A percentile compares a stretch with the other conserved stretches of the same genome.
These are phyloP conservation scores for Colletotrichum brevisporum DNA, from an alignment of 2,329 filamentous ascomycete species.

Conservation along the genomic window DNA sequence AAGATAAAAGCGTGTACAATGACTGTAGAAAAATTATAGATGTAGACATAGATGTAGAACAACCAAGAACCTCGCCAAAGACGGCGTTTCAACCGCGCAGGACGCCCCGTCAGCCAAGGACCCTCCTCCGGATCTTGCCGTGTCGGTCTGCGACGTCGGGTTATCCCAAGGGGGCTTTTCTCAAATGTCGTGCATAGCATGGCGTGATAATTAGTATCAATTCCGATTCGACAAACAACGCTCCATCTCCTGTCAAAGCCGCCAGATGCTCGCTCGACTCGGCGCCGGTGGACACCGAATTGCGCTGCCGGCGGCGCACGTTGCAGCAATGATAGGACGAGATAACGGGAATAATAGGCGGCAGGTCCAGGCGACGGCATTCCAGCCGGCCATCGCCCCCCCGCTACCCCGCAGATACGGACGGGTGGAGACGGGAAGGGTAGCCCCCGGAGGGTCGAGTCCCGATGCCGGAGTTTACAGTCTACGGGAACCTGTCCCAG, in stretches of 20 bases:
- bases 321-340: neutral
- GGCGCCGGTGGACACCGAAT: neutral
- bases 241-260: too few relatives aligned
- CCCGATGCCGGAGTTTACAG: conserved; percentile 26
- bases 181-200: too few relatives aligned
- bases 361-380: conserved; percentile 10
- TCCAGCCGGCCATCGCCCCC: neutral
- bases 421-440: neutral
- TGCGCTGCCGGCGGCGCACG: neutral
- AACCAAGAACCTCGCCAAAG: neutral
- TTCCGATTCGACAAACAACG: too few relatives aligned
- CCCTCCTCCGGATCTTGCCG: too few relatives aligned
- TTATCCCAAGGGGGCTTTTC: too few relatives aligned
- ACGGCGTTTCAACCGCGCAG: too few relatives aligned
- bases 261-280: neutral
- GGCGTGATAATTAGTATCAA: too few relatives aligned
- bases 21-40: conserved; percentile 25
- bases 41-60: conserved; percentile 21
- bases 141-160: too few relatives aligned
- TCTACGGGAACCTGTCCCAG: too few relatives aligned
- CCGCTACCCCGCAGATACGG: conserved; percentile 21
- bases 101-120: too few relatives aligned
- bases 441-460: neutral
- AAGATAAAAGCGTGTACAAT: neutral
- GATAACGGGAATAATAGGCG: conserved; percentile 8